Evolutionary conservation across 2,329 filamentous ascomycete genomes (phyloP).

Genomic region (Juglanconis juglandina): DNA sequence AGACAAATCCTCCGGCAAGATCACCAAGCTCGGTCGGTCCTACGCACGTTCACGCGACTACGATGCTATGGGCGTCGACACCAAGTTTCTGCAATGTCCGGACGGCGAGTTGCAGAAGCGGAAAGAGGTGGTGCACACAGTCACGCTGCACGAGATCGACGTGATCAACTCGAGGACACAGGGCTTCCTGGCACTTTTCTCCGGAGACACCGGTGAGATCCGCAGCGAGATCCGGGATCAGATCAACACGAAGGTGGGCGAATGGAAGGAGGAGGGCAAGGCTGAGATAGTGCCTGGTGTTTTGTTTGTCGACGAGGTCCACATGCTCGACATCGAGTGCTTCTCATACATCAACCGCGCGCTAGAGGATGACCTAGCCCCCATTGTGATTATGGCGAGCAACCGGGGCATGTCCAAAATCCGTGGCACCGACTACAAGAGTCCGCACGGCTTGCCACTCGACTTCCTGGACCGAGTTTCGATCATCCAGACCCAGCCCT

Average conservation of each 20-base stretch:
- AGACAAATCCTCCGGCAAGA: slow-evolving; percentile 97
- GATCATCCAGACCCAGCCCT: slow-evolving; percentile 90
- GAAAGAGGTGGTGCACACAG: slow-evolving; percentile 94
- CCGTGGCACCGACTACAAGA: slow-evolving; percentile 87
- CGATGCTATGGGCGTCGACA: slow-evolving; percentile 97
- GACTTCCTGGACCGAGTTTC: slow-evolving; percentile 95
- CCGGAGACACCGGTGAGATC: slow-evolving; percentile 96
- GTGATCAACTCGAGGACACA: slow-evolving; percentile 99
- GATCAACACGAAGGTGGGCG: slow-evolving; percentile 97
- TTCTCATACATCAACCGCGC: slow-evolving; percentile 98
- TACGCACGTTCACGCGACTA: slow-evolving; percentile 96
- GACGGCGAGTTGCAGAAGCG: slow-evolving; percentile 97
- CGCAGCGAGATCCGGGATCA: slow-evolving; percentile 95
- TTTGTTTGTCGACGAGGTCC: slow-evolving; percentile 96
- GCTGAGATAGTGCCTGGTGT: slow-evolving; percentile 97
- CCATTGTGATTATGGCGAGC: slow-evolving; percentile 98
- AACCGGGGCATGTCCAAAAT: slow-evolving; percentile 91
- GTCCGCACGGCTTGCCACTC: slow-evolving; percentile 87
- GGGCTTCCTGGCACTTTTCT: slow-evolving; percentile 94
- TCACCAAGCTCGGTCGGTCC: slow-evolving; percentile 92
- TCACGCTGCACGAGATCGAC: slow-evolving; percentile 96
- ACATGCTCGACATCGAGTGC: slow-evolving; percentile 99
- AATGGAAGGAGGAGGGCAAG: slow-evolving; percentile 99
- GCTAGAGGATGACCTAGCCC: slow-evolving; percentile 88
- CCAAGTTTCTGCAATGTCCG: slow-evolving; percentile 95